Evolutionary conservation across 108 stramenopile species (phyloP), one percentile per base, ranked within the genome.

Genomic region (Cyclotella cryptica): DNA sequence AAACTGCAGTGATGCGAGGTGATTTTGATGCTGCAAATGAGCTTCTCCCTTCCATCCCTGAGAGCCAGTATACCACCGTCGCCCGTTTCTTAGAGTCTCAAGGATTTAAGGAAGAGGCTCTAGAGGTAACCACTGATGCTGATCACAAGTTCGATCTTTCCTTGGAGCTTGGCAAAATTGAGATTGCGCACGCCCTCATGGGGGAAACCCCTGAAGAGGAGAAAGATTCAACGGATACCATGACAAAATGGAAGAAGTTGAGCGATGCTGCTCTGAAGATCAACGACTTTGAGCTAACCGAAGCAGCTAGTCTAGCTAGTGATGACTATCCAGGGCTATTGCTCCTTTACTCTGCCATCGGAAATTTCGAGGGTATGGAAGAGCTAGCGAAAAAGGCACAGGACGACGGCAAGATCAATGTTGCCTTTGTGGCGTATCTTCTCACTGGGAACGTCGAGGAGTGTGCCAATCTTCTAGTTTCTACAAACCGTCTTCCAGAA

Each of bases 71-170:
- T 79, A 96, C 95, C 54, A 91, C 89, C 51, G 93, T 99, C 5
- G 98, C 98, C 26, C 88, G 97, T 18, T 99, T 99, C 76, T 87
- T 99, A 69, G 99, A 99, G 69, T 91, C 90, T 14, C 99, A 99
- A 91, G 99, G 99, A 3, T 99, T 96, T 91, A 99, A 99, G 87
- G 98, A 98, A 81, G 98, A 98, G 84, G 99, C 99, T 28, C 85
- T 99, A 52, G 91, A 89, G 26, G 99, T 99, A 10, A 92, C 98
- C 10, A 87, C 87, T 21, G 98, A 98, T 85, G 86, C 90, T 8
- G 98, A 98, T 75, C 98, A 98, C 76, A 97, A 97, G 71, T 98
- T 99, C 71, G 99, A 99, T 78, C 87, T 99, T 35, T 88, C 98
- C 0, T 72, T 98, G 43, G 98, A 99, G 78, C 92, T 99, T 55